Base-by-base conservation (phyloP, 768 basidiomycete genomes). In the Lyophyllum shimeji region DNA sequence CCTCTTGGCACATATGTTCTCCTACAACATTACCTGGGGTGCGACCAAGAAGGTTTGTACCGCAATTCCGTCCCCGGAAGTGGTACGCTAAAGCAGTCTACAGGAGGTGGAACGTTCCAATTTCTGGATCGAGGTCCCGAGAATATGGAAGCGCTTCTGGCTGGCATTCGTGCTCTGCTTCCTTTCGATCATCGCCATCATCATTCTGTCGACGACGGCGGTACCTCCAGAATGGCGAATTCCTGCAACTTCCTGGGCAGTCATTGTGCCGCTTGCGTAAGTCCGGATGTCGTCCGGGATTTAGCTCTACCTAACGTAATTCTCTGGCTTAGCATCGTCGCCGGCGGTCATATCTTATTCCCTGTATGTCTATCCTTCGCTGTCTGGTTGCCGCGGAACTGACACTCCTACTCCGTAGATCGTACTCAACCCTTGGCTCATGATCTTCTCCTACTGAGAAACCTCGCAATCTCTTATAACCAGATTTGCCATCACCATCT, bases 91-190 rank as follows among this genome's bases (percentile, higher is more conserved):
- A 18, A 17, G 21, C 31, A 9, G 8, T 42, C 7, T 34, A 33
- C 82, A 93, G 81, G 89, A 91, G 70, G 90, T 95, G 39, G 87
- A 94, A 70, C 79, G 83, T 46, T 90, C 89, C 5, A 95, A 94
- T 67, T 94, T 96, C 77, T 94, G 90, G 82, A 82, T 89, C 53
- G 93, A 96, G 69, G 84, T 94, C 12, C 94, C 94, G 1, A 82
- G 83, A 54, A 93, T 95, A 66, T 74, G 87, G 65, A 84, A 84
- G 60, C 86, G 92, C 3, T 95, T 91, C 74, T 85, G 88, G 78
- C 63, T 83, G 46, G 80, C 82, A 42, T 77, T 91, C 58, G 55
- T 81, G 18, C 53, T 90, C 20, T 85, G 82, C 45, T 73, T 84
- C 60, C 53, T 77, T 17, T 58, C 75, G 11, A 75, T 87, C 57